A percentile compares a stretch with the other conserved stretches of the same genome.
These are phyloP conservation scores for Panaeolus papilionaceus DNA, from an alignment of 768 basidiomycete genomes.

Conservation along the genomic window DNA sequence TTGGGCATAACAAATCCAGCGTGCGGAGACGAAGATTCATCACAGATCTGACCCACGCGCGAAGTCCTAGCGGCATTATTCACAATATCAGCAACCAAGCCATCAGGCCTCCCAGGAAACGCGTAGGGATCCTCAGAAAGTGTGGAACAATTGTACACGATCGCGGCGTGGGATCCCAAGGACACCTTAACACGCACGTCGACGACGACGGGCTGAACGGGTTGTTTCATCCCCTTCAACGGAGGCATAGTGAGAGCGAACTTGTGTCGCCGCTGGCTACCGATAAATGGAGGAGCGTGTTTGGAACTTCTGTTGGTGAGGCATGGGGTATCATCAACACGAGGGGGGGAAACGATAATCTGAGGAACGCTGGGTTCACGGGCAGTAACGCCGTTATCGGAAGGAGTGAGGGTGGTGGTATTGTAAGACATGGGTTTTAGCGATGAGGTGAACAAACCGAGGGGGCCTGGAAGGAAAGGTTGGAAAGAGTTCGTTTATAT, in stretches of 20 bases:
- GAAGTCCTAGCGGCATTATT: no score
- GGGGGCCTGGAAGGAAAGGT: no score
- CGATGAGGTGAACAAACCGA: no score
- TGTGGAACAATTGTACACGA: not conserved
- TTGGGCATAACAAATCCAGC: no score
- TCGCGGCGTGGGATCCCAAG: not conserved
- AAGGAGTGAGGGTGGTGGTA: not conserved
- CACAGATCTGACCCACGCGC: no score
- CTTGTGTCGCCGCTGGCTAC: not conserved
- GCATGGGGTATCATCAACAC: not conserved
- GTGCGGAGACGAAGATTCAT: no score
- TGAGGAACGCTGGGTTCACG: not conserved
- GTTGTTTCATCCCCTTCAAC: not conserved
- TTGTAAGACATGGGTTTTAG: not conserved
- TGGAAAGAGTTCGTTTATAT: no score
- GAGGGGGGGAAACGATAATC: not conserved
- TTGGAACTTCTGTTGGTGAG: not conserved
- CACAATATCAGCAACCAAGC: no score
- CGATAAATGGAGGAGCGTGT: not conserved
- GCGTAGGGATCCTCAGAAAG: no score
- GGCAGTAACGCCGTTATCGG: not conserved
- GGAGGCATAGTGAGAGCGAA: not conserved
- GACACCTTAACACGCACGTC: not conserved
- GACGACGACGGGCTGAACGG: not conserved
- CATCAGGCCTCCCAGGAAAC: no score